Base-by-base conservation (phyloP, 345 rosid species). In the Syzygium grande region DNA sequence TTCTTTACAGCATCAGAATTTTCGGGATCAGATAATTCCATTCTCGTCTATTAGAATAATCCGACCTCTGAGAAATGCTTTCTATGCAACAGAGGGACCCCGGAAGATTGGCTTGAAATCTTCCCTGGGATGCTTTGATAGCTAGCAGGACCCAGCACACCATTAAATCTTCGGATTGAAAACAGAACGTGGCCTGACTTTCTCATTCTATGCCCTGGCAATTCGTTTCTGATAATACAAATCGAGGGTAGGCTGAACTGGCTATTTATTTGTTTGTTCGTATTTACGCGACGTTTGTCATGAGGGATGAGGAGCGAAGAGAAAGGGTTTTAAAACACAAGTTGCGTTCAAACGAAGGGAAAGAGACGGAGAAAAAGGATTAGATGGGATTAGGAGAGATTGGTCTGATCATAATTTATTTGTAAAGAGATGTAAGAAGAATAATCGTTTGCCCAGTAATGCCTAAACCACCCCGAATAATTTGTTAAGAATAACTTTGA, bases 231-330 rank as follows among this genome's bases (percentile, higher is more conserved):
- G 17, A 6, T 61, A 61, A 2, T 61, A 61, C 34, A 12, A 4
- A 52, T 52, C 34, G 0, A 15, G 0, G 38, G 34, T 6, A 61
- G 9, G 3, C 27, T 61, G 6, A 61, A 27, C 73, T 61, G 73
- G n/a, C 0, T 61, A 6, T 0, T 13, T n/a, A n/a, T n/a, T 61
- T 61, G 17, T 61, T 13, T 1, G 8, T 61, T 61, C 68, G 1
- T 8, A 15, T n/a, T 27, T 1, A 61, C 4, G 6, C 34, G n/a
- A 61, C 3, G 65, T 58, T 0, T 25, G 0, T n/a, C 15, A 16
- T n/a, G 17, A 0, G n/a, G 0, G 73, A 61, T n/a, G 13, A 13
- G 73, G 0, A n/a, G 34, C 19, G 73, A n/a, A 61, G 38, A 61
- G 34, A n/a, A 6, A 13, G 38, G 34, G n/a, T 16, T n/a, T 61